Evolutionary conservation across 2,329 filamentous ascomycete genomes (phyloP).

Genomic region (Monosporascus sp.): DNA sequence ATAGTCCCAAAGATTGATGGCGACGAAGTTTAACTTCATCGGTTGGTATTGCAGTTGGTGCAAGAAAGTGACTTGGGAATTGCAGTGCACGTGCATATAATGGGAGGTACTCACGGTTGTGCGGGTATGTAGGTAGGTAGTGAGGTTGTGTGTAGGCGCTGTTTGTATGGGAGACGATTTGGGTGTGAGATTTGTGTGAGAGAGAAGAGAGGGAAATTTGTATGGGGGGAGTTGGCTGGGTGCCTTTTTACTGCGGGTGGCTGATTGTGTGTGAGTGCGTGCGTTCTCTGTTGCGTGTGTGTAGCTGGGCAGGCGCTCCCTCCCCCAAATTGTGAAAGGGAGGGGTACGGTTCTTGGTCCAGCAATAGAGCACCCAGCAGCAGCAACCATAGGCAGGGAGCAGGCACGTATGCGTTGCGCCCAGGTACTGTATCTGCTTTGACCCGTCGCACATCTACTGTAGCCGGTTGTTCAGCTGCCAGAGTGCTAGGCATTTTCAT

Average conservation of each 20-base stretch:
- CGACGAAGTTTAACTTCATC: not conserved
- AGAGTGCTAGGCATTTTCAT: not conserved
- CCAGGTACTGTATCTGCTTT: not conserved
- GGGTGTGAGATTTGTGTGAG: conserved; percentile 56
- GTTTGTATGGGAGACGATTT: conserved; percentile 48
- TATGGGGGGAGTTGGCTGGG: conserved; percentile 48
- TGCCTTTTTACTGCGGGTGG: conserved; percentile 61
- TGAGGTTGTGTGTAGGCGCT: conserved; percentile 35
- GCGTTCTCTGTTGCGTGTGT: conserved; percentile 12
- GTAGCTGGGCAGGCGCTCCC: not conserved
- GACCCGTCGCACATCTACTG: not conserved
- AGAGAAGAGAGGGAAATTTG: conserved; percentile 52
- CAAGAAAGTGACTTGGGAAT: conserved; percentile 34
- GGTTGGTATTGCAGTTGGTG: not conserved
- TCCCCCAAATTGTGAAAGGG: not conserved
- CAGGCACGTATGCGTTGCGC: not conserved
- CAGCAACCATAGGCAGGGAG: not conserved
- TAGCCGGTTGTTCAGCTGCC: not conserved
- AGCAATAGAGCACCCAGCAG: not conserved
- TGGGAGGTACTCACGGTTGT: conserved; percentile 49
- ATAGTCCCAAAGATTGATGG: not conserved
- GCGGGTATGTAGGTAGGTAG: conserved; percentile 34
- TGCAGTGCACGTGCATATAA: conserved; percentile 32
- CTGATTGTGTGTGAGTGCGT: conserved; percentile 48
- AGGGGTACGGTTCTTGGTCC: not conserved